These are phyloP conservation scores for Piper betle DNA, from an alignment of 164 flowering plant genomes.

Conservation along the genomic window DNA sequence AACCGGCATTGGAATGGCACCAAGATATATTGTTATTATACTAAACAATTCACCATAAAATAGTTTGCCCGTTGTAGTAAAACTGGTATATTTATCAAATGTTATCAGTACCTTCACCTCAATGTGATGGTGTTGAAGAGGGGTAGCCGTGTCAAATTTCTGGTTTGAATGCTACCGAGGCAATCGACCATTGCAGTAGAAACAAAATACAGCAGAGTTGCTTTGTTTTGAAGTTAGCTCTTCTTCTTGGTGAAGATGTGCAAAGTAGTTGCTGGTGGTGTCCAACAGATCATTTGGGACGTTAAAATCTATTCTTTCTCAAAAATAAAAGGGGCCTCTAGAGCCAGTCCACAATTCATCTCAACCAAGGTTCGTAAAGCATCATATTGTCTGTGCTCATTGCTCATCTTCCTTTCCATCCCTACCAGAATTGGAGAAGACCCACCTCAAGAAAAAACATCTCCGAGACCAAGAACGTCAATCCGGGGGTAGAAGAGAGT, in stretches of 20 bases:
- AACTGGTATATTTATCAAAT: no score
- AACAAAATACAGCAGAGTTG: conserved; percentile 7
- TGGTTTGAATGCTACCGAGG: neutral
- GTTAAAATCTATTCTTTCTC: neutral
- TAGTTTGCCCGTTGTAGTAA: no score
- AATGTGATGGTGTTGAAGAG: no score
- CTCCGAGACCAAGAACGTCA: no score
- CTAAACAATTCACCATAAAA: no score
- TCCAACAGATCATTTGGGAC: neutral
- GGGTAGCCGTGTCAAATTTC: neutral
- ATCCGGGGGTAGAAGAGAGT: no score
- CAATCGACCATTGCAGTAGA: neutral
- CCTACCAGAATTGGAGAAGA: neutral
- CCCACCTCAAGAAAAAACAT: no score
- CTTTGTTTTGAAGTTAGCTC: conserved; percentile 19
- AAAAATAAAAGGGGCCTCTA: neutral
- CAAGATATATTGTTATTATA: no score
- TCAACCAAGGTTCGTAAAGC: neutral
- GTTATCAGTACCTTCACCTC: no score
- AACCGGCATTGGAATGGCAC: no score
- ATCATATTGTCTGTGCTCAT: neutral
- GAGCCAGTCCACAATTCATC: neutral
- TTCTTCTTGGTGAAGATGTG: conserved; percentile 1
- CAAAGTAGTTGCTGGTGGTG: neutral
- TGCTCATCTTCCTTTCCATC: neutral